phyloP scores from a whole-genome alignment of 371 early-diverging fungal genomes.

The Mortierella sp. region DNA sequence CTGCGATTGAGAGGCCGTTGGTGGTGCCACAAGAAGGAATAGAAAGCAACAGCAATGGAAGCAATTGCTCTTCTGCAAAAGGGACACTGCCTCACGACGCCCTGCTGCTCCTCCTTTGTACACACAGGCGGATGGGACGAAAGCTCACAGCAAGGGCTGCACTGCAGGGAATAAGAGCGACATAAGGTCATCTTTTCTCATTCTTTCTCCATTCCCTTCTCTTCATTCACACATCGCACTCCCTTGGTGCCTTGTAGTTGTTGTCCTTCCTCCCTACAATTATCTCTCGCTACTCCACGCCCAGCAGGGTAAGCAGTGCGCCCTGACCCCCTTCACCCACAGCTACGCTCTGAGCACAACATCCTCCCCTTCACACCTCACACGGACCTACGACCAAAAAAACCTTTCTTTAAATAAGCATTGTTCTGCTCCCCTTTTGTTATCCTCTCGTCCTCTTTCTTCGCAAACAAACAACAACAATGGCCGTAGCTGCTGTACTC shows the following conservation, averaged over 20 bases:
- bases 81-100: not conserved
- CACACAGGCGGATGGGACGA: not conserved
- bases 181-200: not conserved
- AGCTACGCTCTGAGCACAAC: too few relatives aligned
- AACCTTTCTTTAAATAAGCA: not conserved
- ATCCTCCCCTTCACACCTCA: not conserved
- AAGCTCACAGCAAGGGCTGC: not conserved
- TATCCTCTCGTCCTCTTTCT: not conserved
- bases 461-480: not conserved
- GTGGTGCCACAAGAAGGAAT: not conserved
- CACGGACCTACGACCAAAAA: constrained; percentile 1
- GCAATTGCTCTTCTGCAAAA: not conserved
- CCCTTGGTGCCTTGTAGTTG: not conserved
- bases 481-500: not conserved
- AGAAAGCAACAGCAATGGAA: not conserved
- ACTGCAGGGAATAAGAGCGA: not conserved
- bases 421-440: not conserved
- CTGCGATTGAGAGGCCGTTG: not conserved
- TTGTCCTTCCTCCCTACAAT: not conserved
- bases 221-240: not conserved
- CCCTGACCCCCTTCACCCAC: not conserved
- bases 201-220: not conserved
- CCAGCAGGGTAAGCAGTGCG: not conserved
- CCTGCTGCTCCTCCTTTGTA: too few relatives aligned
- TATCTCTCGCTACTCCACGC: not conserved